Evolutionary conservation across 1,284 basidiomycete genomes (phyloP), one percentile per base, ranked within the genome.

Genomic region (Leucoagaricus sp.): DNA sequence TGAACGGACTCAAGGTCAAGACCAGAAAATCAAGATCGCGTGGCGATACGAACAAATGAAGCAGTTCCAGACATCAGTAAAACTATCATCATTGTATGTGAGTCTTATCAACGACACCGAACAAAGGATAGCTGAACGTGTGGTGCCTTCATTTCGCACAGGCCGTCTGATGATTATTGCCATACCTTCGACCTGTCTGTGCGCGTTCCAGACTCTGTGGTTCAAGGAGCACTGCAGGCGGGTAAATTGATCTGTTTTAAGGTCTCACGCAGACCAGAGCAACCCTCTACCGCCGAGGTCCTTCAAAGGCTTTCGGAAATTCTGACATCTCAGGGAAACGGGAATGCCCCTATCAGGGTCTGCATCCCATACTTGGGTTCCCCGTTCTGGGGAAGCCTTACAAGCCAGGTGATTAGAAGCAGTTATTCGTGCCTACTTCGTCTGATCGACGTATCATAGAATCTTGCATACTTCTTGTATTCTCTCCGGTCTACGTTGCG

Each of bases 21-120:
- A 66, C 34, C 63, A 72, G 34, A 82, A 80, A 64, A 85, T 94
- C 61, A 93, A 90, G 74, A 97, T 98, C 65, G 96, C 96, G 36
- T 99, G 96, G 93, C 81, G 96, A 66, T 99, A 99, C 71, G 91
- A 93, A 65, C 81, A 86, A 59, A 91, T 97, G 91, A 92, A 89
- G 73, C 88, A 83, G 72, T 96, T 96, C 71, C 86, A 91, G 73
- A 97, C 94, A 1, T 94, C 92, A 1, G 86, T 96, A 26, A 64
- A 69, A 41, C 64, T 74, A 19, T 69, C 74, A 53, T 69, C 71
- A 62, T 70, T 73, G 80, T 84, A 80, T 69, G 84, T 80, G 61
- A 67, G 67, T 70, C 54, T 55, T 58, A 54, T 41, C 28, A 45
- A 53, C 54, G 26, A 36, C 44, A 31, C 55, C 31, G 51, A 34